phyloP scores from a whole-genome alignment of 805 yeast genomes.

The Wickerhamomyces kurtzmanii region DNA sequence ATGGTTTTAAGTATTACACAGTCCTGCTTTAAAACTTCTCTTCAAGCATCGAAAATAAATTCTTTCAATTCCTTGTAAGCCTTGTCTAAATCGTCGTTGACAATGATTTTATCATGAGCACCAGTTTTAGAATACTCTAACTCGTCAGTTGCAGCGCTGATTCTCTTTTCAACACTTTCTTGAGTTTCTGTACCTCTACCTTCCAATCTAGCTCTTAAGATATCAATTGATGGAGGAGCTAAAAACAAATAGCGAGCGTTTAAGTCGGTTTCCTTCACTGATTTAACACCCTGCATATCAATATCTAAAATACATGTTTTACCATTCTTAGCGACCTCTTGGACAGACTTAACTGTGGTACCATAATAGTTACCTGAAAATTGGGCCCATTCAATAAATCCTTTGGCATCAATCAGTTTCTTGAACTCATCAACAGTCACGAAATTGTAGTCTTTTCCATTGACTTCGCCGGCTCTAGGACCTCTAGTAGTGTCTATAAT shows the following conservation, averaged over 20 bases:
- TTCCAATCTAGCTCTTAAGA: conserved; percentile 60
- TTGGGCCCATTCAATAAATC: conserved; percentile 96
- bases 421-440: conserved; percentile 73
- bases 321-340: conserved; percentile 43
- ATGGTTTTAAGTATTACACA: too few relatives aligned
- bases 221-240: conserved; percentile 88
- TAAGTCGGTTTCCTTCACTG: conserved; percentile 74
- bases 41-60: conserved; percentile 59
- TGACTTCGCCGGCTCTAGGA: conserved; percentile 86
- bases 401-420: conserved; percentile 57
- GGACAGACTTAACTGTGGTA: conserved; percentile 79
- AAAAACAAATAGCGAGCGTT: conserved; percentile 81
- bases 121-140: conserved; percentile 84
- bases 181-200: conserved; percentile 94
- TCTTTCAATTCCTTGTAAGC: conserved; percentile 77
- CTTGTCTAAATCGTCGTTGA: conserved; percentile 84
- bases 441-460: conserved; percentile 88
- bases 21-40: too few relatives aligned
- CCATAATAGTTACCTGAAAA: conserved; percentile 98
- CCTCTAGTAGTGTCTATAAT: conserved; percentile 79
- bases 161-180: conserved; percentile 76
- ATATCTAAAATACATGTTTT: conserved; percentile 87
- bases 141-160: conserved; percentile 82
- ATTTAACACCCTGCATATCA: conserved; percentile 98
- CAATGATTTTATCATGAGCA: conserved; percentile 82